A percentile compares a stretch with the other conserved stretches of the same genome.
Conservation (phyloP, 306 rosid species). For the Datisca glomerata region DNA sequence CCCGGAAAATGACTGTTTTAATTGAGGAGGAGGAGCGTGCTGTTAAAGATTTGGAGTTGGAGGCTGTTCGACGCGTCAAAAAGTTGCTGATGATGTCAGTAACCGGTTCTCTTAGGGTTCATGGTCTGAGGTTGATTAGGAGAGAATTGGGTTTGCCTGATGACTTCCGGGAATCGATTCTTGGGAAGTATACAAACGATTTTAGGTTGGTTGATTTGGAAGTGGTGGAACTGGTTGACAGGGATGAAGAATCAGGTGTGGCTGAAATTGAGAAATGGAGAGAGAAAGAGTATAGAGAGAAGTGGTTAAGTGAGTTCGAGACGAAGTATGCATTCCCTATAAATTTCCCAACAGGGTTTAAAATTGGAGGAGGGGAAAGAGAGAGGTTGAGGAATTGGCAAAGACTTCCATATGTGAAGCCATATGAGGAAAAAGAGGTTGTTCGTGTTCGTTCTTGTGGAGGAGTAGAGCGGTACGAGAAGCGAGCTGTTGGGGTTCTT, state of each 20-base stretch:
- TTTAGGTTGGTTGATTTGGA: conserved; percentile 47
- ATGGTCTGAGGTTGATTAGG: conserved; percentile 56
- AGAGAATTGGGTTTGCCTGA: conserved; percentile 63
- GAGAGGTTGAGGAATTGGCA: conserved; percentile 74
- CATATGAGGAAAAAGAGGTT: conserved; percentile 47
- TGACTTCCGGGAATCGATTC: conserved; percentile 63
- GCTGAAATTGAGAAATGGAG: conserved; percentile 57
- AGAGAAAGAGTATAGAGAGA: conserved; percentile 57
- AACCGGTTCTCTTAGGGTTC: conserved; percentile 39
- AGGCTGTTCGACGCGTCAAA: conserved; percentile 47
- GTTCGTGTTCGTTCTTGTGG: conserved; percentile 31
- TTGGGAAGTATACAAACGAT: conserved; percentile 27
- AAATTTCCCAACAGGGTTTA: conserved; percentile 56
- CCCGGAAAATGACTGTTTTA: conserved; percentile 26
- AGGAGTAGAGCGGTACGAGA: conserved; percentile 49
- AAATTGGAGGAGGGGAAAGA: conserved; percentile 42
- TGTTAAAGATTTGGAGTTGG: conserved; percentile 28
- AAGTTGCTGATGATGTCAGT: conserved; percentile 55
- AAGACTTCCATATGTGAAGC: conserved; percentile 60
- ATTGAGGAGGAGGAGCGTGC: conserved; percentile 29
- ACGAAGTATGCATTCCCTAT: conserved; percentile 56
- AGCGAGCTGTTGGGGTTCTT: conserved; percentile 64
- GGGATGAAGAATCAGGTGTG: conserved; percentile 25
- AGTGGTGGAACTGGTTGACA: conserved; percentile 41
- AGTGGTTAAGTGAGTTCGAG: conserved; percentile 81